Evolutionary conservation across 495 filamentous ascomycete genomes (phyloP), one percentile per base, ranked within the genome.

Genomic region (Aspergillus leporis): DNA sequence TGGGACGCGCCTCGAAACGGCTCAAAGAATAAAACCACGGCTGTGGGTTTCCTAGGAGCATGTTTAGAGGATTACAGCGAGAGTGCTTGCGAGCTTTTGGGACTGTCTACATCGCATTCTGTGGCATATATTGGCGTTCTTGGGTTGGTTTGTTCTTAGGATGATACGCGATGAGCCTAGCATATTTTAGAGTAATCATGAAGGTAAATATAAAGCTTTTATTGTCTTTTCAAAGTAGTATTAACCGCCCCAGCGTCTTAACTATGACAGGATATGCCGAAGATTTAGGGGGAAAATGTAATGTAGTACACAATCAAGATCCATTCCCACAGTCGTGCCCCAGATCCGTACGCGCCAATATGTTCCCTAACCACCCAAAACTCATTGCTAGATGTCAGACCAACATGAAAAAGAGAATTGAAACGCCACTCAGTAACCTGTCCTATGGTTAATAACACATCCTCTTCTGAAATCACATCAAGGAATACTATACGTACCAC

Each of bases 1-100:
- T 86, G 46, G 78, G 70, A 32, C 67, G 77, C 43, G 74, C 74
- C 16, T 55, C 73, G 13, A 80, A 80, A 55, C 75, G 77, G 13
- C 60, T 78, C 23, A 80, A 78, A 57, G 77, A 78, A 58, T 78
- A 55, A 74, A 16, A 16, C 16, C 5, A 14, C 16, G 3, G 14
- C 16, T n/a, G 14, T 41, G 13, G 14, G 6, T 41, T n/a, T 36
- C 38, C n/a, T 41, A 12, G 16, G 38, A 41, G 38, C 38, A 5
- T 41, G 16, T n/a, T 41, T n/a, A 41, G 1, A n/a, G 5, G 1
- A n/a, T 41, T 41, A 2, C 2, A 5, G 16, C 38, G 6, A 3
- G 14, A n/a, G 1, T n/a, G 16, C 13, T 16, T 41, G 14, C 38
- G 38, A 18, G 10, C 8, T 41, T 41, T 41, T 41, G 14, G 16